phyloP scores from a whole-genome alignment of 352 stramenopile genomes.

The Phytopythium oedochilum region DNA sequence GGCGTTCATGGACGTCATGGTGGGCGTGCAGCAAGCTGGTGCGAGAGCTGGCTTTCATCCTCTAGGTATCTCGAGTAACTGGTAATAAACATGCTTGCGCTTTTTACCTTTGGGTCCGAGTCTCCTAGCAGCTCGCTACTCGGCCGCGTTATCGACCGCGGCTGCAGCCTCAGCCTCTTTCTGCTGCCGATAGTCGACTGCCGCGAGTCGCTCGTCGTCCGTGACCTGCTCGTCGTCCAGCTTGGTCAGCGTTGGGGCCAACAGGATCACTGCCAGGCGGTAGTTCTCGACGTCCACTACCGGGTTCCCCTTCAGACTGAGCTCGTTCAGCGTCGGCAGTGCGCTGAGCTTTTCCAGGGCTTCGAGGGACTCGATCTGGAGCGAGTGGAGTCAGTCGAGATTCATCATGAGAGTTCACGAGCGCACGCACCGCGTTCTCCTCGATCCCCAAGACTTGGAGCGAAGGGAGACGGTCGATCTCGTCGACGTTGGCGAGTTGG shows the following conservation, averaged over 20 bases:
- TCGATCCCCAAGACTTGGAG: constrained; percentile 45
- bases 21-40: neutral
- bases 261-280: constrained; percentile 41
- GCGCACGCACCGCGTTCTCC: constrained; percentile 49
- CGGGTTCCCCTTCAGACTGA: constrained; percentile 50
- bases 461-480: constrained; percentile 40
- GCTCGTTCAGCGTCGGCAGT: constrained; percentile 31
- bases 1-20: neutral
- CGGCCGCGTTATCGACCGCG: constrained; percentile 6
- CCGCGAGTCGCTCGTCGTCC: constrained; percentile 56
- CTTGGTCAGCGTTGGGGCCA: constrained; percentile 46
- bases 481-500: constrained; percentile 48
- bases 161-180: constrained; percentile 23
- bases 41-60: neutral
- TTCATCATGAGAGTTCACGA: neutral
- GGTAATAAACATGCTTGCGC: constrained; percentile 38
- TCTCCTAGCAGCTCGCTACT: constrained; percentile 4
- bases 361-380: constrained; percentile 52
- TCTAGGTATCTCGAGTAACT: constrained; percentile 5
- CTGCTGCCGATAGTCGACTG: constrained; percentile 53
- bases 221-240: constrained; percentile 52
- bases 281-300: constrained; percentile 56
- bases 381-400: neutral
- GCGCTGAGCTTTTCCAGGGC: constrained; percentile 37
- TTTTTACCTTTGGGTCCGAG: constrained; percentile 4